Conservation (phyloP, 345 rosid species). For the Noccaea caerulescens region DNA sequence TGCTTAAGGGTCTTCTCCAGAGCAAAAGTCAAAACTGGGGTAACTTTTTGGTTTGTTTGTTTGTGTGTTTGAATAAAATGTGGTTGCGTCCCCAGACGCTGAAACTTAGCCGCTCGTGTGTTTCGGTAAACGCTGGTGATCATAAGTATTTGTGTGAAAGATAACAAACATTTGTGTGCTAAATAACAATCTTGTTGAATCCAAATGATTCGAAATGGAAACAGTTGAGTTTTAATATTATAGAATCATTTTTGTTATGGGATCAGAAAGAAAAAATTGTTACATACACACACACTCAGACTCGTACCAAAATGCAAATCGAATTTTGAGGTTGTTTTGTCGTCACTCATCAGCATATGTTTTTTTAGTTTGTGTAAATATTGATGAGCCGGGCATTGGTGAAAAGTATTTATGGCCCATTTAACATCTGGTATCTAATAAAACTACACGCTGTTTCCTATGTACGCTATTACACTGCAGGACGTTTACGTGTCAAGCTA, state of each 20-base stretch:
- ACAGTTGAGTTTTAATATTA: too few species aligned
- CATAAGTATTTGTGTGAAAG: constrained; percentile 13
- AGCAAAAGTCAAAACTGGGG: background rate
- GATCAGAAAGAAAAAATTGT: too few species aligned
- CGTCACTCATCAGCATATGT: background rate
- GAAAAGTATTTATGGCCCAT: background rate
- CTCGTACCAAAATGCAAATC: background rate
- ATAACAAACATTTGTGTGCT: background rate
- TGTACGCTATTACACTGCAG: background rate
- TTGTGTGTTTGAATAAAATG: constrained; percentile 34
- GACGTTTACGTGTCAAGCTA: background rate
- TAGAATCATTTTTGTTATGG: too few species aligned
- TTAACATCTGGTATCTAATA: background rate
- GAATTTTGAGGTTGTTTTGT: background rate
- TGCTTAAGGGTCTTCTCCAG: constrained; percentile 46
- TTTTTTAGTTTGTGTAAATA: background rate
- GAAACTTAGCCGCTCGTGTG: constrained; percentile 27
- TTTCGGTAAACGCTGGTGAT: constrained; percentile 13
- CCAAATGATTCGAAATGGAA: background rate
- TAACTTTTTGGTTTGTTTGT: constrained; percentile 5
- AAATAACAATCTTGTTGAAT: constrained; percentile 2
- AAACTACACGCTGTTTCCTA: constrained; percentile 19
- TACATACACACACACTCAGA: too few species aligned
- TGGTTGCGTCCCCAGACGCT: constrained; percentile 26
- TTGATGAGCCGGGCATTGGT: background rate